Conservation (phyloP, 2,329 filamentous ascomycete species). For the Xylariaceae sp. region DNA sequence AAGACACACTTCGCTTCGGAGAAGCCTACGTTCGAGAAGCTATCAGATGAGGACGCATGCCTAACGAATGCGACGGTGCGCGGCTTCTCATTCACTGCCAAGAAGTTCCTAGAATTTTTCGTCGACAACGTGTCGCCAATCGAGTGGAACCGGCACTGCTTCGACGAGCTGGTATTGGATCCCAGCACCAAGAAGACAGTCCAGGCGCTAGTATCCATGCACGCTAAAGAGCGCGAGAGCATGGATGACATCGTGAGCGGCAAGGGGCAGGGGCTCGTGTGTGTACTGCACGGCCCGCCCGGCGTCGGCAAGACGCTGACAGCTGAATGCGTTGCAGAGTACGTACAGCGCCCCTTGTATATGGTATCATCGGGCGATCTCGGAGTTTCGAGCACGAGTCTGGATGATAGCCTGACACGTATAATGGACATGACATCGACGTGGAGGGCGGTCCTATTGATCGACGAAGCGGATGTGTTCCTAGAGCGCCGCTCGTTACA, state of each 20-base stretch:
- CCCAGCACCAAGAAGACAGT: slow-evolving; percentile 28
- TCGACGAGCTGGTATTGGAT: slow-evolving; percentile 33
- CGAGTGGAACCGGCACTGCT: slow-evolving; percentile 30
- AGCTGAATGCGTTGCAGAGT: slow-evolving; percentile 48
- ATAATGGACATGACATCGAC: slow-evolving; percentile 50
- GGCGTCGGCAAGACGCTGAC: slow-evolving; percentile 52
- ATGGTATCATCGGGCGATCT: slow-evolving; percentile 42
- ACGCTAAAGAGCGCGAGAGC: slow-evolving; percentile 14
- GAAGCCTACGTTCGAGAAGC: slow-evolving; percentile 23
- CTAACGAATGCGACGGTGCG: slow-evolving; percentile 38
- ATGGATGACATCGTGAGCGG: slow-evolving; percentile 32
- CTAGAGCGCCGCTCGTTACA: slow-evolving; percentile 42
- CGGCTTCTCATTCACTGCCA: slow-evolving; percentile 41
- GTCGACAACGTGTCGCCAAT: slow-evolving; percentile 29
- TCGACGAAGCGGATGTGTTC: slow-evolving; percentile 44
- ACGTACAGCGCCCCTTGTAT: slow-evolving; percentile 43
- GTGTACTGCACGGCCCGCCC: slow-evolving; percentile 52
- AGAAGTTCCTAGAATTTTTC: slow-evolving; percentile 41
- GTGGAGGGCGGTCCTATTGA: slow-evolving; percentile 46
- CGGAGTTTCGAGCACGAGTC: slow-evolving; percentile 32
- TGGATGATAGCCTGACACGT: slow-evolving; percentile 30
- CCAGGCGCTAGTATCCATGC: slow-evolving; percentile 29
- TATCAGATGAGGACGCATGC: slow-evolving; percentile 38
- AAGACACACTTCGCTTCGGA: slow-evolving; percentile 36
- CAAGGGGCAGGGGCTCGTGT: slow-evolving; percentile 48